phyloP scores from a whole-genome alignment of 2,329 filamentous ascomycete species.

The Fusarium robinianum region DNA sequence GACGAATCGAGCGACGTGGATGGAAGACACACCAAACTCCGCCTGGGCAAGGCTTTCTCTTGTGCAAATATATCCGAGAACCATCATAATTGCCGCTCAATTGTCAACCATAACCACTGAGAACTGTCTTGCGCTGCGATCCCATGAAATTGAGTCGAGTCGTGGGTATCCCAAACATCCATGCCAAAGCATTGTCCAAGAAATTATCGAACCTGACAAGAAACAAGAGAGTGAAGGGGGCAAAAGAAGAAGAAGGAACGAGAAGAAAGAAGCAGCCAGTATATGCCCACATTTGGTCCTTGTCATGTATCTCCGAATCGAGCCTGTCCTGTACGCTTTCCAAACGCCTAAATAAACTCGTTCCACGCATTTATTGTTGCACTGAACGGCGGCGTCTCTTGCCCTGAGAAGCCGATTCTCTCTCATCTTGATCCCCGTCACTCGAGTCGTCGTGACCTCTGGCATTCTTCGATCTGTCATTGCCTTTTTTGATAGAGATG shows the following conservation, averaged over 20 bases:
- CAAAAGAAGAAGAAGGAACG: too few species aligned
- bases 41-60: too few species aligned
- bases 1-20: neutral
- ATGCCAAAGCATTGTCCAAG: constrained; percentile 1
- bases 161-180: constrained; percentile 27
- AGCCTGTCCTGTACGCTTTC: constrained; percentile 7
- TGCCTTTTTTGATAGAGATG: constrained; percentile 86
- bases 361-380: constrained; percentile 16
- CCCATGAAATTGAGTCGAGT: constrained; percentile 17
- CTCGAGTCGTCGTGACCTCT: constrained; percentile 50
- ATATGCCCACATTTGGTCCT: constrained; percentile 11
- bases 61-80: constrained; percentile 2
- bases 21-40: constrained; percentile 3
- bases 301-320: constrained; percentile 17
- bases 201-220: constrained; percentile 1
- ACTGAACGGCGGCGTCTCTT: constrained; percentile 31
- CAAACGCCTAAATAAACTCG: constrained; percentile 24
- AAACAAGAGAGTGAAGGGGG: constrained; percentile 2
- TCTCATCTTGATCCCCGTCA: constrained; percentile 49
- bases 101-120: constrained; percentile 2
- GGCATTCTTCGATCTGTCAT: constrained; percentile 59
- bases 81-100: neutral
- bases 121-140: neutral
- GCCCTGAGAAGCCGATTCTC: constrained; percentile 23
- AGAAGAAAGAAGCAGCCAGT: constrained; percentile 8